Base-by-base conservation (phyloP, 148 eudicot genomes). In the Vaccinium vitisidaea region DNA sequence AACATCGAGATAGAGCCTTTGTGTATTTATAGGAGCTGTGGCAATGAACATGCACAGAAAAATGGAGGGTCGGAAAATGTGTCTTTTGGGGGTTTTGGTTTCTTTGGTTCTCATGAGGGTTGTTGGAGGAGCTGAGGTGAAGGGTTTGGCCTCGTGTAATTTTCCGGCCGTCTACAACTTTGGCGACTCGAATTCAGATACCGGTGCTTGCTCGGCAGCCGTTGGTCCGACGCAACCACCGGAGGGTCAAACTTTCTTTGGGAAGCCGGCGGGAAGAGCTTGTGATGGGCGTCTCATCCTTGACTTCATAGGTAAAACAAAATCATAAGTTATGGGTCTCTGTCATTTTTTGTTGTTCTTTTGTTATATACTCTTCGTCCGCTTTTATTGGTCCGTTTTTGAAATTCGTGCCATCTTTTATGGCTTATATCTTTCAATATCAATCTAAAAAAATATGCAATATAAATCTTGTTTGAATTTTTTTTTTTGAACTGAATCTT, bases 161-260 rank as follows among this genome's bases (percentile, higher is more conserved):
- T 59, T 63, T 39, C 63, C 77, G 49, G 77, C 63, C 2, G 8
- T 82, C 23, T 82, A 82, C 84, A 82, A 48, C 61, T 82, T 82
- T n/a, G 77, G 84, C 16, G 84, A 82, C 61, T 69, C 77, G 15
- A 82, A 82, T 52, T 82, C 77, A 0, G 84, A 69, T n/a, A 82
- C 84, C 4, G 84, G 84, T 6, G 77, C 46, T 30, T 3, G 16
- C 4, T 39, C 77, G 8, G 77, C 63, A 0, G 77, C 84, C 15
- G 49, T 69, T 49, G 0, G n/a, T 27, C 84, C 84, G 0, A 1
- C 1, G 1, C 53, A 6, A 15, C 1, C 30, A 0, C 84, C 84
- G 8, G 3, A 43, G 8, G 84, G 84, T 5, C 25, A 82, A 21
- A 67, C 52, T 49, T 82, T 48, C 77, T 67, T 82, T 16, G 4